Percentiles rank a stretch among this genome's conserved stretches.
These are phyloP conservation scores for Sungouiozyma intestinalis DNA, from an alignment of 805 yeast genomes.

Conservation along the genomic window DNA sequence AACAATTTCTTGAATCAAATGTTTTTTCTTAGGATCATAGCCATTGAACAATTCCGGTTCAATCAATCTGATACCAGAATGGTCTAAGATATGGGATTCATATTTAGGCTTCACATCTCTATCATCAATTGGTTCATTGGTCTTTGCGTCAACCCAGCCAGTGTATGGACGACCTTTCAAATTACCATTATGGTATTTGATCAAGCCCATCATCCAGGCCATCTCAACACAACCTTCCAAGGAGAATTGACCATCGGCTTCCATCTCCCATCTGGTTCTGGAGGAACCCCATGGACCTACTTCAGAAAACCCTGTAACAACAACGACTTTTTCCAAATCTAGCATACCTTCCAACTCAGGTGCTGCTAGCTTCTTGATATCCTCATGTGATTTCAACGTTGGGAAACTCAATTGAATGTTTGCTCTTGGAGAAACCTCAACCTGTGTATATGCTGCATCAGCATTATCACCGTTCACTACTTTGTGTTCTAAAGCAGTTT, in stretches of 20 bases:
- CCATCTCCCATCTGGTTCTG: conserved; percentile 99
- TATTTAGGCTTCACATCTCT: conserved; percentile 86
- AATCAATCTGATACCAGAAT: conserved; percentile 91
- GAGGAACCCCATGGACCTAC: conserved; percentile 99
- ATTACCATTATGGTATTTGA: conserved; percentile 85
- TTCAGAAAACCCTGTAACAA: conserved; percentile 96
- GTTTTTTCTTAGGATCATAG: conserved; percentile 90
- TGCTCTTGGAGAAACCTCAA: conserved; percentile 82
- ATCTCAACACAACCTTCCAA: conserved; percentile 96
- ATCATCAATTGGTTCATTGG: conserved; percentile 88
- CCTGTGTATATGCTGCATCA: conserved; percentile 73
- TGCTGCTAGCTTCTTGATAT: conserved; percentile 51
- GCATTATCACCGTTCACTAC: conserved; percentile 81
- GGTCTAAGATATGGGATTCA: conserved; percentile 79
- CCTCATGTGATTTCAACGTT: conserved; percentile 62
- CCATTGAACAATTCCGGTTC: conserved; percentile 94
- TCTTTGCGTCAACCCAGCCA: conserved; percentile 97
- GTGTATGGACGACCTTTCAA: conserved; percentile 60
- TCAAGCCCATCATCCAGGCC: conserved; percentile 99
- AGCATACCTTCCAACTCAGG: conserved; percentile 81
- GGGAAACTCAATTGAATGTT: conserved; percentile 95
- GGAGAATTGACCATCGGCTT: conserved; percentile 87
- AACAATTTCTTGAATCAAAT: conserved; percentile 88
- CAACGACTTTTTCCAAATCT: conserved; percentile 85
- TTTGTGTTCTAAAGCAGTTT: conserved; percentile 74